These are phyloP conservation scores for Fusarium sp. DNA, from an alignment of 2,329 filamentous ascomycete genomes.

Conservation along the genomic window DNA sequence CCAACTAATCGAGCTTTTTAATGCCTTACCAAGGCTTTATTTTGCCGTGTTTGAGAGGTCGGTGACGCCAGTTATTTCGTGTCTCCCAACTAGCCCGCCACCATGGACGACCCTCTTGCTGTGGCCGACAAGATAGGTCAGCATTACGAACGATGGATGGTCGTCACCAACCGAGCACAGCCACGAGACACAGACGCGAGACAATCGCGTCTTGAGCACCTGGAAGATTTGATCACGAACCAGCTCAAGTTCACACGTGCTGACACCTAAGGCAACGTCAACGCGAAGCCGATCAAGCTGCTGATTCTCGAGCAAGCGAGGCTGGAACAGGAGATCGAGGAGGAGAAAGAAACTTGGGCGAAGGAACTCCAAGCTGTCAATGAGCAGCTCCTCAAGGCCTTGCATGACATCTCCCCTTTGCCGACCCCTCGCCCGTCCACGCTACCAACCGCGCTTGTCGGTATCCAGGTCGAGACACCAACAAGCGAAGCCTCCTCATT, in stretches of 20 bases:
- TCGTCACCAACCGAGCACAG: not conserved
- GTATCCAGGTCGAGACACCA: not conserved
- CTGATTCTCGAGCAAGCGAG: not conserved
- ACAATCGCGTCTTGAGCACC: not conserved
- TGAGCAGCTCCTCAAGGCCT: not conserved
- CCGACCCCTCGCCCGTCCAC: not conserved
- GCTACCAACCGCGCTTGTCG: not conserved
- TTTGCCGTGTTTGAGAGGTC: too few relatives aligned
- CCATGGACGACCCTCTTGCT: not conserved
- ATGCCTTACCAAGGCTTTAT: too few relatives aligned
- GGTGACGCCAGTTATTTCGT: not conserved
- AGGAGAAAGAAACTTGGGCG: not conserved
- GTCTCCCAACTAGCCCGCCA: not conserved
- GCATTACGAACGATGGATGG: not conserved
- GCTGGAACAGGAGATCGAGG: conserved; percentile 1
- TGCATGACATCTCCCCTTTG: not conserved
- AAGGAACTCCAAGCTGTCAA: not conserved
- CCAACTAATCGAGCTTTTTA: not conserved
- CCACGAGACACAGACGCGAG: not conserved
- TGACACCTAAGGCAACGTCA: conserved; percentile 1
- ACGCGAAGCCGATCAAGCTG: not conserved
- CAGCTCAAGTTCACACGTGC: not conserved
- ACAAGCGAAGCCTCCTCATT: conserved; percentile 1
- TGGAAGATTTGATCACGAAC: not conserved
- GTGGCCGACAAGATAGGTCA: not conserved